These are phyloP conservation scores for Coniophora puteana DNA, from an alignment of 1,284 basidiomycete species.

Conservation along the genomic window DNA sequence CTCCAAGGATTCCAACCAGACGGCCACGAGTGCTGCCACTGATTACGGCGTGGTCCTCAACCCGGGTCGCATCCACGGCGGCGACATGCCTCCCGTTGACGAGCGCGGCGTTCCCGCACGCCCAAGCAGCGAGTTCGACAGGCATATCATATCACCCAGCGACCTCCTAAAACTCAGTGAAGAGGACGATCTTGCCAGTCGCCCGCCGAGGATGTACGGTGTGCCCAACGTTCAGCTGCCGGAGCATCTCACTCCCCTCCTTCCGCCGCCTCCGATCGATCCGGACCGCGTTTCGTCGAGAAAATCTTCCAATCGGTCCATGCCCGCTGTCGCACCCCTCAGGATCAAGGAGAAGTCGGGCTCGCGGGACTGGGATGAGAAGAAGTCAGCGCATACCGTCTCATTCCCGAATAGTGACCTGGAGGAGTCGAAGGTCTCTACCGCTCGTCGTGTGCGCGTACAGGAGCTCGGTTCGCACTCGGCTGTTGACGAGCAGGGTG, in stretches of 20 bases:
- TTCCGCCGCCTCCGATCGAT: slow-evolving; percentile 36
- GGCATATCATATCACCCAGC: slow-evolving; percentile 25
- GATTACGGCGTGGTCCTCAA: slow-evolving; percentile 27
- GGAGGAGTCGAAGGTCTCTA: slow-evolving; percentile 51
- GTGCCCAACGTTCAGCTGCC: slow-evolving; percentile 21
- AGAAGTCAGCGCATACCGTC: slow-evolving; percentile 27
- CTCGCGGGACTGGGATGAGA: slow-evolving; percentile 20
- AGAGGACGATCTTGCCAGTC: slow-evolving; percentile 19
- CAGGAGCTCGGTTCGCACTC: slow-evolving; percentile 37
- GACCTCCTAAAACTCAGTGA: slow-evolving; percentile 27
- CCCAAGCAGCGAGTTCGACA: slow-evolving; percentile 24
- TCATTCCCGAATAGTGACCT: slow-evolving; percentile 37
- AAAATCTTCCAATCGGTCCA: slow-evolving; percentile 25
- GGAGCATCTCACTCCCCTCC: slow-evolving; percentile 31
- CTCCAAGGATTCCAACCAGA: slow-evolving; percentile 21
- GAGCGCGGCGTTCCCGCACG: slow-evolving; percentile 15
- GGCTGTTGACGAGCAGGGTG: slow-evolving; percentile 20
- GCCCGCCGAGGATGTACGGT: slow-evolving; percentile 22
- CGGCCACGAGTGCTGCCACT: slow-evolving; percentile 22
- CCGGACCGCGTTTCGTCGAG: slow-evolving; percentile 29
- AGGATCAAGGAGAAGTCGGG: no score
- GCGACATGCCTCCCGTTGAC: slow-evolving; percentile 27
- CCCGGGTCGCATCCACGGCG: slow-evolving; percentile 27
- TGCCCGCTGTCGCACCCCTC: no score
- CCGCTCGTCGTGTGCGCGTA: slow-evolving; percentile 56